A percentile compares a stretch with the other conserved stretches of the same genome.
Conservation (phyloP, 2,329 filamentous ascomycete species). For the Colletotrichum sp. region DNA sequence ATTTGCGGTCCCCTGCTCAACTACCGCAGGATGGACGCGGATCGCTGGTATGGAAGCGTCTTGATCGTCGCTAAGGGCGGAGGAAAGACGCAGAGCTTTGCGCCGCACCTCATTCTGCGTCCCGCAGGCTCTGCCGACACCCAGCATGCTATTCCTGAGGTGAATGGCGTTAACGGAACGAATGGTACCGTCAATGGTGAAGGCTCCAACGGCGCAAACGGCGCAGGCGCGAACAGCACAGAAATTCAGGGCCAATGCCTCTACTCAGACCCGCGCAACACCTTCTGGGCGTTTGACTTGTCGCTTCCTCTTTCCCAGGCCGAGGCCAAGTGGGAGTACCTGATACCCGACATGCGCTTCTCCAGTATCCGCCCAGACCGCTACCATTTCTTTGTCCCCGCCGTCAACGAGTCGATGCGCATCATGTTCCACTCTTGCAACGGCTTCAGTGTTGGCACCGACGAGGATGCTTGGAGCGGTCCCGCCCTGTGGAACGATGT, state of each 20-base stretch:
- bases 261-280: slow-evolving; percentile 71
- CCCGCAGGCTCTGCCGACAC: slow-evolving; percentile 37
- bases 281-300: slow-evolving; percentile 93
- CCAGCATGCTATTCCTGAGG: slow-evolving; percentile 16
- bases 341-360: slow-evolving; percentile 69
- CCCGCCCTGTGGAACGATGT: slow-evolving; percentile 97
- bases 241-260: slow-evolving; percentile 61
- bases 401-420: slow-evolving; percentile 86
- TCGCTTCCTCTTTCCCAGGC: slow-evolving; percentile 73
- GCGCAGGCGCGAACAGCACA: background rate
- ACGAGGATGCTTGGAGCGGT: slow-evolving; percentile 85
- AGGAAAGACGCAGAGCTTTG: slow-evolving; percentile 58
- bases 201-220: slow-evolving; percentile 30
- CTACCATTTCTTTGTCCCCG: slow-evolving; percentile 87
- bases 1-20: slow-evolving; percentile 78
- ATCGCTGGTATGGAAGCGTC: slow-evolving; percentile 83
- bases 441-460: slow-evolving; percentile 88
- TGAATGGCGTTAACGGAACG: slow-evolving; percentile 31
- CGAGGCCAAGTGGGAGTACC: slow-evolving; percentile 82
- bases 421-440: slow-evolving; percentile 99
- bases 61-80: slow-evolving; percentile 81
- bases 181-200: slow-evolving; percentile 34
- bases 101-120: slow-evolving; percentile 64
- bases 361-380: slow-evolving; percentile 58
- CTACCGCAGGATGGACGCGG: slow-evolving; percentile 74